Conservation (phyloP, 495 filamentous ascomycete species). For the Penicillium fimorum region DNA sequence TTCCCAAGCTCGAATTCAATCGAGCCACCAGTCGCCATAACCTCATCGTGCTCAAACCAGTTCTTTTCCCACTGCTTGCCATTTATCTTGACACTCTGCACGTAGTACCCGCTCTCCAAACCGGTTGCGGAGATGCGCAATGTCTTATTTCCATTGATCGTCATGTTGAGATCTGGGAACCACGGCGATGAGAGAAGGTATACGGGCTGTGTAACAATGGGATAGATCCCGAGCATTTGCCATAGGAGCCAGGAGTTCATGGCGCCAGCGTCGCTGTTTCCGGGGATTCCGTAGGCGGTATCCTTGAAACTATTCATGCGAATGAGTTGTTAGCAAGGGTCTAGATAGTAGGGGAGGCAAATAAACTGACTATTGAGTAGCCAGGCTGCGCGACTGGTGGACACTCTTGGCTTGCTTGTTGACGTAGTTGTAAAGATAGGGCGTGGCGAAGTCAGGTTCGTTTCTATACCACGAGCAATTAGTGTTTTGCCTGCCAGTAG, state of each 20-base stretch:
- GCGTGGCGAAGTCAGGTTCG: slow-evolving; percentile 14
- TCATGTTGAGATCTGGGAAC: slow-evolving; percentile 58
- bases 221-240: slow-evolving; percentile 71
- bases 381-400: slow-evolving; percentile 42
- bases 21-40: slow-evolving; percentile 60
- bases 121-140: slow-evolving; percentile 49
- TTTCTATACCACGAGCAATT: too few species aligned
- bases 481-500: too few species aligned
- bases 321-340: background rate
- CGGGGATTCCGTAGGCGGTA: slow-evolving; percentile 55
- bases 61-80: slow-evolving; percentile 38
- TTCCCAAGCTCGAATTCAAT: slow-evolving; percentile 12
- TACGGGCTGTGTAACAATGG: slow-evolving; percentile 59
- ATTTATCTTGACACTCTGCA: slow-evolving; percentile 47
- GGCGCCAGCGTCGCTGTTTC: slow-evolving; percentile 68
- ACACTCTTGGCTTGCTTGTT: slow-evolving; percentile 60
- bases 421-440: slow-evolving; percentile 69
- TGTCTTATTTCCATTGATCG: slow-evolving; percentile 51
- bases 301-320: slow-evolving; percentile 30
- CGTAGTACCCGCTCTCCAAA: slow-evolving; percentile 51
- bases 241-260: slow-evolving; percentile 70
- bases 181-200: slow-evolving; percentile 64
- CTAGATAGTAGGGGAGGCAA: background rate
- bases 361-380: slow-evolving; percentile 45
- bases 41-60: slow-evolving; percentile 59